phyloP scores from a whole-genome alignment of 306 rosid genomes.

The Prunus salicina region DNA sequence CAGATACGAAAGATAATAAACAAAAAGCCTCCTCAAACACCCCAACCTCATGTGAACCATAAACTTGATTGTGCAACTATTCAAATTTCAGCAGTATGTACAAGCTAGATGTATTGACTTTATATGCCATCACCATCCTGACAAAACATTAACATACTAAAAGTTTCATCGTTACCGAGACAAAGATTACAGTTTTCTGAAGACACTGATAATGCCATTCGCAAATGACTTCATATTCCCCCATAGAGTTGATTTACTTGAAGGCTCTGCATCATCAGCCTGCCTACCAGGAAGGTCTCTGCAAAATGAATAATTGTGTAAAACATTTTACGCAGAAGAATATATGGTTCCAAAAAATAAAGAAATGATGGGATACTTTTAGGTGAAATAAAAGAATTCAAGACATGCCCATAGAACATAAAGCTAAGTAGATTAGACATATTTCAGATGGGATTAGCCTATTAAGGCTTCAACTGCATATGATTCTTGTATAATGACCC shows the following conservation, averaged over 20 bases:
- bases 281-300: conserved; percentile 31
- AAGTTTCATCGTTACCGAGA: neutral
- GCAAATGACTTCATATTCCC: conserved; percentile 69
- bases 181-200: conserved; percentile 43
- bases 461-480: neutral
- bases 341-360: neutral
- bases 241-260: conserved; percentile 50
- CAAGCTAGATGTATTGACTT: neutral
- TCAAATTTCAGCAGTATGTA: too few relatives aligned
- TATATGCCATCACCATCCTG: neutral
- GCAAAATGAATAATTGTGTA: conserved; percentile 24
- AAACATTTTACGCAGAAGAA: conserved; percentile 1
- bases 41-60: too few relatives aligned
- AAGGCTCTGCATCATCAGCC: conserved; percentile 25
- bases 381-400: neutral
- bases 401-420: neutral
- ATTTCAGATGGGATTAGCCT: neutral
- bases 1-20: too few relatives aligned
- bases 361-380: neutral
- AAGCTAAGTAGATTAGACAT: neutral
- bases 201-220: conserved; percentile 47
- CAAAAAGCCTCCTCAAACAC: too few relatives aligned
- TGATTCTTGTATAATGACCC: neutral
- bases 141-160: neutral
- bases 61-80: too few relatives aligned